phyloP scores from a whole-genome alignment of 345 rosid species.

The rapeseed (Brassica napus) region DNA sequence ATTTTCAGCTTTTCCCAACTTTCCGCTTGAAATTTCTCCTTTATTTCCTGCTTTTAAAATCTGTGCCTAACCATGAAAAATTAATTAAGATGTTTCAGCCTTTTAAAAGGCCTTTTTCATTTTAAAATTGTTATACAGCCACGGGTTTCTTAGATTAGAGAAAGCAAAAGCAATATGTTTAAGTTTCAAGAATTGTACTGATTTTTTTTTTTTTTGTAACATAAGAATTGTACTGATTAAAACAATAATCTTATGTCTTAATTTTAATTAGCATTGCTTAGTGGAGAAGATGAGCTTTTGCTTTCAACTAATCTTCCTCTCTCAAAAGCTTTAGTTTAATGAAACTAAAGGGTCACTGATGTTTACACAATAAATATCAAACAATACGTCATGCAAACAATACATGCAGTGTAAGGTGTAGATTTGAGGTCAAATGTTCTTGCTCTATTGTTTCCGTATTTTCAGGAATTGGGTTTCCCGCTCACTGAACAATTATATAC shows the following conservation, averaged over 20 bases:
- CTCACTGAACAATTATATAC: conserved; percentile 19
- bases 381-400: background rate
- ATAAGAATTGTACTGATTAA: background rate
- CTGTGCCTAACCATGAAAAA: conserved; percentile 12
- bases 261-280: conserved; percentile 18
- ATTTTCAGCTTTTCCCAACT: conserved; percentile 10
- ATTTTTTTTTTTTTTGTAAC: background rate
- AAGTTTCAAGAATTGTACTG: conserved; percentile 4
- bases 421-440: conserved; percentile 16
- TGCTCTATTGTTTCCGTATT: conserved; percentile 29
- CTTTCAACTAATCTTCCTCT: conserved; percentile 15
- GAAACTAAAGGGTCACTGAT: background rate
- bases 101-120: background rate
- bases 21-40: conserved; percentile 25
- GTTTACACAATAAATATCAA: background rate
- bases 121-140: background rate
- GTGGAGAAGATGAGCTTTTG: conserved; percentile 36
- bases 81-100: background rate
- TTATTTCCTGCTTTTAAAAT: background rate
- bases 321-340: conserved; percentile 11
- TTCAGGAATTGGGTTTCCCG: conserved; percentile 34
- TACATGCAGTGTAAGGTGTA: conserved; percentile 25
- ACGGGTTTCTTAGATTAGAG: background rate
- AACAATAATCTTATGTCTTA: conserved; percentile 12
- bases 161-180: conserved; percentile 19